These are phyloP conservation scores for Papilionanthe hybrid DNA, from an alignment of 116 monocot species.

Conservation along the genomic window DNA sequence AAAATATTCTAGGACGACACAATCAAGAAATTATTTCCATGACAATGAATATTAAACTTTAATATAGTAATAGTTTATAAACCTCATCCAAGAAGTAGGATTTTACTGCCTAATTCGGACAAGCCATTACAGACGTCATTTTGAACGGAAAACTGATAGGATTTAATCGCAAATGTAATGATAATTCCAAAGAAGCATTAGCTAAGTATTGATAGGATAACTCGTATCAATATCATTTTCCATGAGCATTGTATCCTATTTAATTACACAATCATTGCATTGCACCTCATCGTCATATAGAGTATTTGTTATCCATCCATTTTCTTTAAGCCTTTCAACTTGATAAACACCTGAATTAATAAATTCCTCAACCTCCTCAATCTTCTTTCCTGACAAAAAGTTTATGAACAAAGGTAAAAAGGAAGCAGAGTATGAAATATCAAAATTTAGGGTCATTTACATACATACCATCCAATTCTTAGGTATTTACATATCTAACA, in stretches of 20 bases:
- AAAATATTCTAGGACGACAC: no score
- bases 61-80: not conserved
- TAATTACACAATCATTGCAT: not conserved
- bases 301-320: slow-evolving; percentile 88
- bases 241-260: not conserved
- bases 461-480: no score
- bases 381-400: slow-evolving; percentile 56
- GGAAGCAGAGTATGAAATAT: not conserved
- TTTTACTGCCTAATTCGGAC: not conserved
- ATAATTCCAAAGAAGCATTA: not conserved
- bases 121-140: not conserved
- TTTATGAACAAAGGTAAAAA: not conserved
- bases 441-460: not conserved
- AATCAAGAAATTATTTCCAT: no score
- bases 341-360: slow-evolving; percentile 83
- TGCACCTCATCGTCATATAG: slow-evolving; percentile 91
- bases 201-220: not conserved
- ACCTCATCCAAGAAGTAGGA: not conserved
- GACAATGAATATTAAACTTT: not conserved
- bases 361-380: slow-evolving; percentile 71
- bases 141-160: not conserved
- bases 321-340: slow-evolving; percentile 92
- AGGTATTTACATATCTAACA: no score
- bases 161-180: not conserved
- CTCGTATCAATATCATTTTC: not conserved